Percentiles rank a stretch among this genome's conserved stretches.
These are phyloP conservation scores for Phialophora verrucosa DNA, from an alignment of 2,329 filamentous ascomycete genomes.

Conservation along the genomic window DNA sequence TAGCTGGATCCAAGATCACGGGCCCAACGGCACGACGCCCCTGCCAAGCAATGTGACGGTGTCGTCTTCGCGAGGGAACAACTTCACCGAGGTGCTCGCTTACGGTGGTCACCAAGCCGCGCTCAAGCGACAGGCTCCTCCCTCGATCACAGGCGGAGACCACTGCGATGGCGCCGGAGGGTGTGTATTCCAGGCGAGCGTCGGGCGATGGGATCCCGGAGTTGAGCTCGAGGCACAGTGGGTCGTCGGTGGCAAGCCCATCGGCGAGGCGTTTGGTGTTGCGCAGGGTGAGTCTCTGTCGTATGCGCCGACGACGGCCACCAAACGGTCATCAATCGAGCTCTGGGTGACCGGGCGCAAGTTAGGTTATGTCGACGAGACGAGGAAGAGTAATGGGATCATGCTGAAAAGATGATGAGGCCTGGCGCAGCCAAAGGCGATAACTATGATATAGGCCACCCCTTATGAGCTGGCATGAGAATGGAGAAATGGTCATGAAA, in stretches of 20 bases:
- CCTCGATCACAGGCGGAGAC: constrained; percentile 12
- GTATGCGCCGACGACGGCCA: constrained; percentile 13
- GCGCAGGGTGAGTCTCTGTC: constrained; percentile 15
- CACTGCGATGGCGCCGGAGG: not conserved
- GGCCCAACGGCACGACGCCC: constrained; percentile 22
- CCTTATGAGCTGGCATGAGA: not conserved
- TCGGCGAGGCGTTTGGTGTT: constrained; percentile 19
- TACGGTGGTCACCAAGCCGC: constrained; percentile 24
- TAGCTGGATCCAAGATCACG: constrained; percentile 25
- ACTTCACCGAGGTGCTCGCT: constrained; percentile 23
- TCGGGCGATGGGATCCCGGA: constrained; percentile 29
- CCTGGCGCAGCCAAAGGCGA: not conserved
- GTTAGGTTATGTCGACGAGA: constrained; percentile 26
- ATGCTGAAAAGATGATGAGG: constrained; percentile 8
- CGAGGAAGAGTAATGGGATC: constrained; percentile 23
- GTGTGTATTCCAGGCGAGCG: constrained; percentile 19
- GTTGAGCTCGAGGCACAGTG: constrained; percentile 25
- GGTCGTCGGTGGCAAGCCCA: constrained; percentile 23
- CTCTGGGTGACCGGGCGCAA: constrained; percentile 26
- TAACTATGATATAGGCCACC: not conserved
- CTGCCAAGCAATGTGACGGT: constrained; percentile 15
- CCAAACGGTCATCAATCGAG: constrained; percentile 18
- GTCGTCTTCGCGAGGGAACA: constrained; percentile 22
- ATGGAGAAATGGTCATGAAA: not conserved
- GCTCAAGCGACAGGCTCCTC: constrained; percentile 21